Conservation (phyloP, 768 basidiomycete genomes). For the Paxillus ammoniavirescens region DNA sequence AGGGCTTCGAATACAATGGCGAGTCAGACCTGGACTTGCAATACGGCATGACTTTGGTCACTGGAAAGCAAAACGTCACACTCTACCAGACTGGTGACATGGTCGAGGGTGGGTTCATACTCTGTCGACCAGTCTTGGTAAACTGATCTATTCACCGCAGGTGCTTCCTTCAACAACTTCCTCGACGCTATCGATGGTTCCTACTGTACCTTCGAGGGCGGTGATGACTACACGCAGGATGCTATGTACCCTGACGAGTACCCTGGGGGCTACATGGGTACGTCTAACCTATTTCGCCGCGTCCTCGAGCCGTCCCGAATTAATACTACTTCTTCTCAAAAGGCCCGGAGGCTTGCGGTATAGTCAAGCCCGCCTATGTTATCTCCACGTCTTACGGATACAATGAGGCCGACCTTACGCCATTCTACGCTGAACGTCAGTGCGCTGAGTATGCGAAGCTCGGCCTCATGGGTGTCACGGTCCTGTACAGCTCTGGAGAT, state of each 20-base stretch:
- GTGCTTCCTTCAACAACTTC: slow-evolving; percentile 37
- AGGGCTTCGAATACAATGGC: slow-evolving; percentile 18
- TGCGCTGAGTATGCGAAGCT: slow-evolving; percentile 49
- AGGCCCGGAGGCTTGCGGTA: slow-evolving; percentile 36
- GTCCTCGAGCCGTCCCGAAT: neutral
- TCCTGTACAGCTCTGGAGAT: slow-evolving; percentile 35
- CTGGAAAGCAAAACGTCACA: slow-evolving; percentile 27
- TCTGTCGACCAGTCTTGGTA: neutral
- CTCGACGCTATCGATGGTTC: slow-evolving; percentile 38
- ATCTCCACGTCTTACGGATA: slow-evolving; percentile 44
- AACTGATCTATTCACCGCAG: slow-evolving; percentile 3
- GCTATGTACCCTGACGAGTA: slow-evolving; percentile 24
- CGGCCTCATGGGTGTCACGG: slow-evolving; percentile 35
- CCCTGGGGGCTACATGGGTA: slow-evolving; percentile 20
- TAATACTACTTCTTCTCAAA: neutral
- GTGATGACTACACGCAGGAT: slow-evolving; percentile 31
- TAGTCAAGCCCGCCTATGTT: slow-evolving; percentile 36
- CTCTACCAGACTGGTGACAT: slow-evolving; percentile 35
- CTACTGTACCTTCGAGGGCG: slow-evolving; percentile 37
- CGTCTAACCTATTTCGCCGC: slow-evolving; percentile 1
- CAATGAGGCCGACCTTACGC: slow-evolving; percentile 36
- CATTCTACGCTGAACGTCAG: slow-evolving; percentile 39
- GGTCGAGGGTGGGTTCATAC: slow-evolving; percentile 15
- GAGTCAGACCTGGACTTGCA: slow-evolving; percentile 34
- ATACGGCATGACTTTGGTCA: slow-evolving; percentile 32